A percentile compares a stretch with the other conserved stretches of the same genome.
phyloP scores from a whole-genome alignment of 352 stramenopile genomes.

The Pythium apleroticum region DNA sequence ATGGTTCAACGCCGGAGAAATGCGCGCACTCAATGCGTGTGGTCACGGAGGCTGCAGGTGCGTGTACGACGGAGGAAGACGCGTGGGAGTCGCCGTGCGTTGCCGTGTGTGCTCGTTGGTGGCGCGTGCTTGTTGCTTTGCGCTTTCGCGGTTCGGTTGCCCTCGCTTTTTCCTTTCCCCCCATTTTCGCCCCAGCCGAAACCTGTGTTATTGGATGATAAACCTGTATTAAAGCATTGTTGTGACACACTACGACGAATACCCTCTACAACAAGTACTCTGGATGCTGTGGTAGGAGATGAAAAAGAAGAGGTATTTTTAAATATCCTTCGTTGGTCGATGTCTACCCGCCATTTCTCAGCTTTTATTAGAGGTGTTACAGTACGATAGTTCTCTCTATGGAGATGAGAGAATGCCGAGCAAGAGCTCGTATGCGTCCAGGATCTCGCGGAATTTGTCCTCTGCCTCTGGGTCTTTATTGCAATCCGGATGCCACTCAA shows the following conservation, averaged over 20 bases:
- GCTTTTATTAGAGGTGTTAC: constrained; percentile 5
- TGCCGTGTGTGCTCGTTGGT: not conserved
- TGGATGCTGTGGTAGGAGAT: too few relatives aligned
- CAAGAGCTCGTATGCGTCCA: constrained; percentile 88
- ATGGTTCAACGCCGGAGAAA: constrained; percentile 59
- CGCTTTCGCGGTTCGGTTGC: not conserved
- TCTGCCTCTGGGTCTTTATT: constrained; percentile 75
- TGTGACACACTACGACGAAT: constrained; percentile 15
- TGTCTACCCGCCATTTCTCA: constrained; percentile 24
- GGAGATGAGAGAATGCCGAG: constrained; percentile 26
- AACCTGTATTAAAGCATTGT: constrained; percentile 16
- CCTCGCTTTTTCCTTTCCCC: constrained; percentile 12
- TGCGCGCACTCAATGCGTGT: not conserved
- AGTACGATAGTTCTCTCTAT: not conserved
- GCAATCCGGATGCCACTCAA: constrained; percentile 94
- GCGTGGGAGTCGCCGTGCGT: not conserved
- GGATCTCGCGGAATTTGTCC: constrained; percentile 84
- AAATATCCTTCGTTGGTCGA: constrained; percentile 10
- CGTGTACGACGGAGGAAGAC: not conserved
- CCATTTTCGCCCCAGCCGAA: not conserved
- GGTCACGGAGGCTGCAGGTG: not conserved
- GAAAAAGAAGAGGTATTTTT: constrained; percentile 4
- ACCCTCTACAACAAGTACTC: constrained; percentile 14
- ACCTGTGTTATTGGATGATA: not conserved
- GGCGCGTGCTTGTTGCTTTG: not conserved